Conservation (phyloP, 1,284 basidiomycete genomes). For the Ustilago hordei region DNA sequence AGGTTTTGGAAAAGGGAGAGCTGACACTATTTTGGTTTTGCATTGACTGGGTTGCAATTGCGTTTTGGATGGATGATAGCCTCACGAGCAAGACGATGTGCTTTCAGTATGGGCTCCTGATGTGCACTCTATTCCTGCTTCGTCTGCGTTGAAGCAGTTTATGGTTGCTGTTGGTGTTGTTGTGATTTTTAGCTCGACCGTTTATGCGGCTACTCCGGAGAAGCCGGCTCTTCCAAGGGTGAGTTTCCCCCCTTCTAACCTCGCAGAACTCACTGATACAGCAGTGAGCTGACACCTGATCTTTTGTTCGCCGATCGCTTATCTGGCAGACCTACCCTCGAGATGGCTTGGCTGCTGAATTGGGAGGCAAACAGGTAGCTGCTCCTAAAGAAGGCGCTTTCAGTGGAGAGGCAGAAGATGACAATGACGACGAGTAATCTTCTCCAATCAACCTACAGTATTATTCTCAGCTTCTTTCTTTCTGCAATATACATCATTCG, state of each 20-base stretch:
- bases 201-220: constrained; percentile 61
- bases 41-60: too few species aligned
- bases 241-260: constrained; percentile 8
- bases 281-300: neutral
- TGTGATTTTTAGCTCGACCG: constrained; percentile 44
- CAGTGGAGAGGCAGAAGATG: constrained; percentile 41
- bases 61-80: constrained; percentile 31
- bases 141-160: constrained; percentile 62
- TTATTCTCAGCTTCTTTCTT: neutral
- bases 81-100: constrained; percentile 68
- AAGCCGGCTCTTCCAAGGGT: constrained; percentile 62
- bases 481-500: constrained; percentile 20
- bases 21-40: constrained; percentile 1
- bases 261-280: neutral
- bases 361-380: constrained; percentile 55
- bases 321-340: constrained; percentile 61
- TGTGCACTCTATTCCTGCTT: constrained; percentile 55
- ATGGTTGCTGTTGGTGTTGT: constrained; percentile 54
- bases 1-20: neutral
- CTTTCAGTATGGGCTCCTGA: constrained; percentile 69
- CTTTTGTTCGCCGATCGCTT: neutral
- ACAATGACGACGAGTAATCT: constrained; percentile 50
- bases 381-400: constrained; percentile 56
- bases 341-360: constrained; percentile 64
- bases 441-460: neutral